These are phyloP conservation scores for Cryptococcus jaspeensis DNA, from an alignment of 1,284 basidiomycete genomes.

Conservation along the genomic window DNA sequence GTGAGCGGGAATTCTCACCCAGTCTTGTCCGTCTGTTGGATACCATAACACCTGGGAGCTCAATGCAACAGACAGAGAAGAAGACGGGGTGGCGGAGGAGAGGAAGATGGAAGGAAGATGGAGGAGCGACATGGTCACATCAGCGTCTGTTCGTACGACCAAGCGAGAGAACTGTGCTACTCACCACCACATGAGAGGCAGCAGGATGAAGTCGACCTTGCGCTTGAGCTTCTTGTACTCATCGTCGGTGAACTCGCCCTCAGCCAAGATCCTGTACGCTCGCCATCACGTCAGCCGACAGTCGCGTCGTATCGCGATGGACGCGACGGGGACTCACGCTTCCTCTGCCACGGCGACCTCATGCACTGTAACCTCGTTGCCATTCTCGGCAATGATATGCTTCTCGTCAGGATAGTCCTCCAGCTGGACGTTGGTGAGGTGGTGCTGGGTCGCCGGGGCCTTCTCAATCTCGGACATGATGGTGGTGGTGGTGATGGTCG, in stretches of 20 bases:
- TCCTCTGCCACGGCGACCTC: constrained; percentile 17
- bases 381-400: constrained; percentile 9
- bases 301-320: not conserved
- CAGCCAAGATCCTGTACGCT: constrained; percentile 43
- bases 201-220: constrained; percentile 33
- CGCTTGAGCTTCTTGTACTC: constrained; percentile 30
- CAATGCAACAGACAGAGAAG: too few species aligned
- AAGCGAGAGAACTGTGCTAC: too few species aligned
- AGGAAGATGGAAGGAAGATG: too few species aligned
- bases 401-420: constrained; percentile 9
- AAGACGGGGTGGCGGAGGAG: too few species aligned
- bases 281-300: not conserved
- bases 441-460: not conserved
- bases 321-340: constrained; percentile 8
- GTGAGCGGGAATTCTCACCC: constrained; percentile 11
- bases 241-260: constrained; percentile 24
- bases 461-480: too few species aligned
- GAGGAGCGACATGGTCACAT: too few species aligned
- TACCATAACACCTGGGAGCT: constrained; percentile 44
- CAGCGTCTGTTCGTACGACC: too few species aligned
- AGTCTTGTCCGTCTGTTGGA: constrained; percentile 39
- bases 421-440: constrained; percentile 4
- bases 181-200: constrained; percentile 38
- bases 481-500: too few species aligned
- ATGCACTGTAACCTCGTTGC: constrained; percentile 13